Base-by-base conservation (phyloP, 495 filamentous ascomycete genomes). In the Neurospora pannonica region DNA sequence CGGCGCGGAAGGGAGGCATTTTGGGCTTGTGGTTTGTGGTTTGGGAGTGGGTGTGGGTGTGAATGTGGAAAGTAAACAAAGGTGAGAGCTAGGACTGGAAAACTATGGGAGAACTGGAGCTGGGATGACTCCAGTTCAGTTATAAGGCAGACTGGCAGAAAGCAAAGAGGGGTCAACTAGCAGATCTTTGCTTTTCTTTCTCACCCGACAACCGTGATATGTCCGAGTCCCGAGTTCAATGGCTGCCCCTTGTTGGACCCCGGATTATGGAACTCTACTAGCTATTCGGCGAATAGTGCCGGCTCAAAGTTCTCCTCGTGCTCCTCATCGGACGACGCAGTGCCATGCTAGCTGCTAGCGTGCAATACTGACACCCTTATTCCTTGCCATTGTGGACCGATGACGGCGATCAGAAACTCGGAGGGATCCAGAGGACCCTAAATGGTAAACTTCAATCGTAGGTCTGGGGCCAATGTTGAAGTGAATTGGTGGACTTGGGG, bases 1-100 rank as follows among this genome's bases (percentile, higher is more conserved):
- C 93, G 69, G 92, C 93, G 75, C 92, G 89, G 84, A 94, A 95
- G 21, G 93, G 92, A 62, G 92, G 91, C 85, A 84, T 80, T 81
- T 86, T 78, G 85, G 82, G 28, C 13, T 5, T 60, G 21, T 13
- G 83, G 34, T 17, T 4, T 28, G 48, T 7, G 28, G 31, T 19
- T 60, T 19, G 6, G 28, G 28, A 28, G 24, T 8, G 10, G 54
- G 24, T 8, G 10, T 46, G 37, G 67, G 1, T 70, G n/a, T n/a
- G n/a, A n/a, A n/a, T n/a, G n/a, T n/a, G n/a, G n/a, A n/a, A n/a
- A 39, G 34, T 19, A 34, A 71, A 71, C n/a, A 71, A 70, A 69
- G 42, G 17, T n/a, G 48, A 67, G 37, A 72, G 31, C 34, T 37
- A 4, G 38, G 15, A 60, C 46, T 5, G 19, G 34, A 24, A 36